Base-by-base conservation (phyloP, 306 rosid genomes). In the Arachis hypogaea region DNA sequence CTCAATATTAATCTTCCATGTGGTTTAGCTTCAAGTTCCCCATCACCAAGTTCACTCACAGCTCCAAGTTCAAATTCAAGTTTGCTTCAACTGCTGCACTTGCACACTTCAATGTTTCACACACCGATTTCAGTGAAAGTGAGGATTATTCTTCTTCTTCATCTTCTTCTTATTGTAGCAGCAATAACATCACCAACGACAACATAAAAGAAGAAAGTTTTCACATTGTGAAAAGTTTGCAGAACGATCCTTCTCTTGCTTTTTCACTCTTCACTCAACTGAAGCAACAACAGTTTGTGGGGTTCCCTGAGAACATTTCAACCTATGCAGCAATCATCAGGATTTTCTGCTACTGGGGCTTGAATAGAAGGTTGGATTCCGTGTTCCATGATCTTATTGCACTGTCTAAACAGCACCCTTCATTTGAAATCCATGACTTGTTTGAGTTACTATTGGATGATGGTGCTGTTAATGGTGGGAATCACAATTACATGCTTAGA, bases 281-380 rank as follows among this genome's bases (percentile, higher is more conserved):
- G 73, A 82, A 68, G 68, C 82, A 69, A 54, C 75, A 11, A 49
- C 55, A n/a, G 14, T 4, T 4, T 52, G 58, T 18, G 1, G 87
- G 92, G 4, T 89, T 89, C 63, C 65, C 5, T 9, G 88, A 87
- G 69, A 75, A 80, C 52, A 60, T 80, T 41, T 60, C 81, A 71
- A 86, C 88, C 30, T 93, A 86, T 65, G 87, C 78, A 3, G 84
- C 79, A 0, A 55, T 93, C 29, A 71, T 89, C 66, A 86, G 78
- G 43, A 83, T 91, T 10, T 66, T 93, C 9, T 89, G 93, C 72
- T 85, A 16, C 51, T 87, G 91, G 89, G 81, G 85, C 11, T 65
- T 83, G 77, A 75, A 82, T 40, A 78, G 86, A 42, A 76, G 74
- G 71, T 70, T 93, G 72, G 88, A 86, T 79, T 78, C 91, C 72